Percentiles rank a stretch among this genome's conserved stretches.
phyloP scores from a whole-genome alignment of 2,329 filamentous ascomycete species.

The Chaetomium olivaceum region DNA sequence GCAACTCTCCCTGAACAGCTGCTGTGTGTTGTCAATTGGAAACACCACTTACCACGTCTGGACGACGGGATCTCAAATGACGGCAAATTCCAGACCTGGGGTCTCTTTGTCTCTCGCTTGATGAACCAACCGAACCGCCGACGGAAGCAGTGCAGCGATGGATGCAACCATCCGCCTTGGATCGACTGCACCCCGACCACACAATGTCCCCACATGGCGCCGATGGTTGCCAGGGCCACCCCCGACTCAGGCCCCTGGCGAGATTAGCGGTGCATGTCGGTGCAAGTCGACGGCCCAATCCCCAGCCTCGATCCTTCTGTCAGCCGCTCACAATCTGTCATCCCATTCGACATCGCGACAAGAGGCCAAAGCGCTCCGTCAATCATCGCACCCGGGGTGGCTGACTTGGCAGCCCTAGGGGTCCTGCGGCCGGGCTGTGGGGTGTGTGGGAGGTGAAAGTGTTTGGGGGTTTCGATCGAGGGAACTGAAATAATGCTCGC shows the following conservation, averaged over 20 bases:
- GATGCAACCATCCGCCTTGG: slow-evolving; percentile 26
- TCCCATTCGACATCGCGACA: slow-evolving; percentile 23
- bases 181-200: slow-evolving; percentile 23
- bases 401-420: slow-evolving; percentile 7
- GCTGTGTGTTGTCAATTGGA: slow-evolving; percentile 7
- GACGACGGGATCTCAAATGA: slow-evolving; percentile 1
- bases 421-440: background rate
- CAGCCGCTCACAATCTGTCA: slow-evolving; percentile 21
- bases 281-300: slow-evolving; percentile 34
- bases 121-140: slow-evolving; percentile 6
- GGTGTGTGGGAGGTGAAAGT: background rate
- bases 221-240: slow-evolving; percentile 28
- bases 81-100: background rate
- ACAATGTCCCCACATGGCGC: slow-evolving; percentile 18
- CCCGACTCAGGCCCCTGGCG: slow-evolving; percentile 29
- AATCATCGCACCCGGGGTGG: slow-evolving; percentile 5
- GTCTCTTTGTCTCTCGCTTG: slow-evolving; percentile 1
- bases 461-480: background rate
- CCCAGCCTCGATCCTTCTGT: slow-evolving; percentile 27
- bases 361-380: slow-evolving; percentile 10
- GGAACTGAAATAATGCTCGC: slow-evolving; percentile 18
- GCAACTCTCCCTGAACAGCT: background rate
- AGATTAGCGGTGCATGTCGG: slow-evolving; percentile 35
- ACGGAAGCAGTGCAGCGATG: background rate
- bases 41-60: slow-evolving; percentile 2